phyloP scores from a whole-genome alignment of 2,329 filamentous ascomycete genomes.

The Ophiostoma sp. region DNA sequence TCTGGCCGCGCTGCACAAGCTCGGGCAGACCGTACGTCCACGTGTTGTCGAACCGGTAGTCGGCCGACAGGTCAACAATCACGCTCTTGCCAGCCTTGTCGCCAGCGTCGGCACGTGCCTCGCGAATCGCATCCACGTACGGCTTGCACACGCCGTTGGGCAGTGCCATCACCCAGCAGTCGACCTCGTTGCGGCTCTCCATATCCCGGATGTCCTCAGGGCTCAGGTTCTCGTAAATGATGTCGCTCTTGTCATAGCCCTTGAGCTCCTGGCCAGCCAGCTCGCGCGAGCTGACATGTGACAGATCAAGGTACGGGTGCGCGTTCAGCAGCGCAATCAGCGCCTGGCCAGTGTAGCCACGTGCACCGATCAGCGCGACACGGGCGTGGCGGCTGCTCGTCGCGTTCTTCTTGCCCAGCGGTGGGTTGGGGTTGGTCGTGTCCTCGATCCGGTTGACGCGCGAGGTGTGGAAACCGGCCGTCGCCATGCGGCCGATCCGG shows the following conservation, averaged over 20 bases:
- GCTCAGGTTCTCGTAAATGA: conserved; percentile 85
- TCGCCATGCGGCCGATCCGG: conserved; percentile 22
- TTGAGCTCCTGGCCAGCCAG: conserved; percentile 78
- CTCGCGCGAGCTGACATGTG: conserved; percentile 89
- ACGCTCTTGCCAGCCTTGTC: conserved; percentile 53
- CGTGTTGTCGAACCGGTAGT: conserved; percentile 79
- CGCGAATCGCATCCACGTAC: conserved; percentile 81
- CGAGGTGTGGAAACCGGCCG: conserved; percentile 24
- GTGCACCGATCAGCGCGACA: conserved; percentile 82
- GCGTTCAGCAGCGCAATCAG: conserved; percentile 80
- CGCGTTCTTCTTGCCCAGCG: conserved; percentile 79
- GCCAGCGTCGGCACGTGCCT: conserved; percentile 48
- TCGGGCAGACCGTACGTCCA: conserved; percentile 94
- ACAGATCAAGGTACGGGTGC: conserved; percentile 84
- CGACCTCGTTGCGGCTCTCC: conserved; percentile 76
- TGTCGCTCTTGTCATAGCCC: conserved; percentile 85
- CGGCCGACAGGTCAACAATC: conserved; percentile 91
- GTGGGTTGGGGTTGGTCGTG: conserved; percentile 81
- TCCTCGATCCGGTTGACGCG: conserved; percentile 50
- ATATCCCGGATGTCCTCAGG: conserved; percentile 82
- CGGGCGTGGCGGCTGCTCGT: conserved; percentile 73
- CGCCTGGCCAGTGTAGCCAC: conserved; percentile 90
- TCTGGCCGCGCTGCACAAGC: conserved; percentile 67
- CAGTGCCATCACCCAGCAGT: conserved; percentile 96
- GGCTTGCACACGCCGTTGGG: conserved; percentile 94